Evolutionary conservation across 2,329 filamentous ascomycete species (phyloP).

Genomic region (Hymenoscyphus fraxineus): DNA sequence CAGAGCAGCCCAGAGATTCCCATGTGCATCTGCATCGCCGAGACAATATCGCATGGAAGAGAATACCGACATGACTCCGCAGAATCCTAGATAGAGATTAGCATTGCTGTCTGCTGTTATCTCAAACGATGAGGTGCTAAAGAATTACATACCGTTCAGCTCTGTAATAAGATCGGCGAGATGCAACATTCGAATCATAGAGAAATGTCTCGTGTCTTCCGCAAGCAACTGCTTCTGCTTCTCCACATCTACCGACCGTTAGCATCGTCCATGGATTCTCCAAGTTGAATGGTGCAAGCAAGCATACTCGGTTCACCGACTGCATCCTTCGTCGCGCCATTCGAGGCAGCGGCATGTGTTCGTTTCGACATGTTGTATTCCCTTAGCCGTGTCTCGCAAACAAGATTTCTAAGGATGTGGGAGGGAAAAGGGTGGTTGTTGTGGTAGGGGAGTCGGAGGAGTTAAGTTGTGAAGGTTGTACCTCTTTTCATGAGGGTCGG

Average conservation of each 20-base stretch:
- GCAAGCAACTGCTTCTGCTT: conserved; percentile 74
- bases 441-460: background rate
- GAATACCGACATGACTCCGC: conserved; percentile 92
- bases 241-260: conserved; percentile 48
- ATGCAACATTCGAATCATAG: conserved; percentile 65
- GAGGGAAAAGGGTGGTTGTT: background rate
- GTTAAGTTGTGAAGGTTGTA: background rate
- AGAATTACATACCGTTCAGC: conserved; percentile 58
- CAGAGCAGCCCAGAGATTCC: conserved; percentile 77
- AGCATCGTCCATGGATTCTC: background rate
- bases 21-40: conserved; percentile 59
- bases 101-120: background rate
- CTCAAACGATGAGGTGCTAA: background rate
- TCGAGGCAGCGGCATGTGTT: conserved; percentile 46
- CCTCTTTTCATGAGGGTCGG: background rate
- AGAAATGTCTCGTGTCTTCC: conserved; percentile 70
- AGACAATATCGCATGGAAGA: conserved; percentile 92
- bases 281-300: background rate
- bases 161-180: conserved; percentile 81
- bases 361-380: conserved; percentile 58
- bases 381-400: background rate
- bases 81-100: conserved; percentile 56
- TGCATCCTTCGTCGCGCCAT: conserved; percentile 45
- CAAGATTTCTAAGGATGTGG: background rate
- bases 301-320: conserved; percentile 43